phyloP scores from a whole-genome alignment of 345 rosid species.

The Garcia nutans region DNA sequence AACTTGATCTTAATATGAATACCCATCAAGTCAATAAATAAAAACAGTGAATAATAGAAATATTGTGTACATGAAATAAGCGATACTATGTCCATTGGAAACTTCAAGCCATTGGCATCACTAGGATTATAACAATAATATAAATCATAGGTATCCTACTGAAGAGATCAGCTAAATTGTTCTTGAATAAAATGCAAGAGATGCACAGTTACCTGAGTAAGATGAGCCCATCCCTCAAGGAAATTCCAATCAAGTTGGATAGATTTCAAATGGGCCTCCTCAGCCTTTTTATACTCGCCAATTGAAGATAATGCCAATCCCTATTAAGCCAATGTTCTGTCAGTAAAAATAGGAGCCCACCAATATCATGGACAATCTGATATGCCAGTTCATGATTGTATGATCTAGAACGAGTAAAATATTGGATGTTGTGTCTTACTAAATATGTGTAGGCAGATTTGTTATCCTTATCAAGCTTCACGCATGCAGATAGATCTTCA shows the following conservation, averaged over 20 bases:
- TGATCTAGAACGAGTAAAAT: conserved; percentile 13
- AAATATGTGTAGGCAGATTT: conserved; percentile 88
- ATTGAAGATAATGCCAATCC: conserved; percentile 72
- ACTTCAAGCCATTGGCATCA: not conserved
- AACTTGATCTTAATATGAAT: not conserved
- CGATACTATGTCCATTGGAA: not conserved
- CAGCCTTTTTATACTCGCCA: conserved; percentile 78
- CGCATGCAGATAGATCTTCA: conserved; percentile 75
- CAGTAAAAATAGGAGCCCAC: conserved; percentile 18
- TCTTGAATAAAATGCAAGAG: too few species aligned
- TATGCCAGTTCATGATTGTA: not conserved
- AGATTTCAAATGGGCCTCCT: conserved; percentile 82
- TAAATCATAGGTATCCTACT: not conserved
- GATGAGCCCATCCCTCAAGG: conserved; percentile 92
- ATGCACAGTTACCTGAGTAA: conserved; percentile 57
- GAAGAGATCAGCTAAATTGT: too few species aligned
- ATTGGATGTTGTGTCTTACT: conserved; percentile 44
- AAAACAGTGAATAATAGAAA: too few species aligned
- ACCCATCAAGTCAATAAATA: too few species aligned
- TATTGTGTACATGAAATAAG: not conserved
- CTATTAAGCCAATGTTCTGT: conserved; percentile 37
- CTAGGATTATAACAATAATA: not conserved
- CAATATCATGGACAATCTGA: conserved; percentile 15
- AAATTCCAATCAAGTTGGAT: conserved; percentile 75
- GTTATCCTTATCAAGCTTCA: conserved; percentile 78